Evolutionary conservation across 2,329 filamentous ascomycete species (phyloP).

Genomic region (Fusarium bactridioides): DNA sequence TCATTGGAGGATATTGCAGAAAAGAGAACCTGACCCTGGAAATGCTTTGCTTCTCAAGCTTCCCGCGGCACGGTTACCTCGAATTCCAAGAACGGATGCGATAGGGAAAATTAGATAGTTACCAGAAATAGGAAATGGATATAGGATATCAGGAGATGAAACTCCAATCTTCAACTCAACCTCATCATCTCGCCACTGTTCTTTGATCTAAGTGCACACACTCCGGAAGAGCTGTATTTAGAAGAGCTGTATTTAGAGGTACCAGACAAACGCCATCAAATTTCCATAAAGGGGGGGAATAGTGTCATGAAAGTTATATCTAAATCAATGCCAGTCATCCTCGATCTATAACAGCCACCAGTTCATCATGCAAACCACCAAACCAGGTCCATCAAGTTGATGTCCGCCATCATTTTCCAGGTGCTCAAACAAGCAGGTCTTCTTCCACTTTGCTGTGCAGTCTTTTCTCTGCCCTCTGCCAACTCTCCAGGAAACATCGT

Average conservation of each 20-base stretch:
- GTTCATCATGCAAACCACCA: neutral
- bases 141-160: constrained; percentile 8
- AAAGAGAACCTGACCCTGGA: neutral
- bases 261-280: constrained; percentile 6
- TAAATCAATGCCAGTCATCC: constrained; percentile 39
- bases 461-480: neutral
- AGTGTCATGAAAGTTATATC: constrained; percentile 40
- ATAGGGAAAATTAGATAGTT: constrained; percentile 16
- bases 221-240: neutral
- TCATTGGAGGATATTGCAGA: constrained; percentile 19
- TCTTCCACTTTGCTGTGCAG: neutral
- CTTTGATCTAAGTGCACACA: neutral
- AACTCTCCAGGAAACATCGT: neutral
- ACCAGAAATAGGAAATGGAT: constrained; percentile 22
- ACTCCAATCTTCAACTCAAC: constrained; percentile 7
- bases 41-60: neutral
- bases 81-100: neutral
- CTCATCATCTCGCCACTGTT: neutral
- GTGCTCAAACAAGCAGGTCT: neutral
- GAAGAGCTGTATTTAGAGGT: neutral
- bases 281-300: constrained; percentile 31
- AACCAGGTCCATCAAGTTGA: neutral
- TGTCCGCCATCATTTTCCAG: constrained; percentile 1
- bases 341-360: constrained; percentile 22
- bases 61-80: neutral